A percentile compares a stretch with the other conserved stretches of the same genome.
phyloP scores from a whole-genome alignment of 2,329 filamentous ascomycete genomes.

The Monilinia laxa region DNA sequence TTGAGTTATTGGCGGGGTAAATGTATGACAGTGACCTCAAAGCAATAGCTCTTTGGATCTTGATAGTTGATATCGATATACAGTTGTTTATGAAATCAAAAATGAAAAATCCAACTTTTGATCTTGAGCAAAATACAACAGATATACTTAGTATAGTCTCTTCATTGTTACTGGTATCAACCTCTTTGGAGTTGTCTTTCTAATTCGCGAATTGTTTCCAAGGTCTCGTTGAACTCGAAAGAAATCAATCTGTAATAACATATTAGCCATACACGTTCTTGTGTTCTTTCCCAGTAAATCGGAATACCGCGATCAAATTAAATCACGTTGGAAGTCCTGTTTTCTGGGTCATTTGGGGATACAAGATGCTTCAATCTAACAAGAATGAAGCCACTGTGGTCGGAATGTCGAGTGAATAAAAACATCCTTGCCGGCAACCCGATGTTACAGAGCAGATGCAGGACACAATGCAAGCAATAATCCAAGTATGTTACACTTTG shows the following conservation, averaged over 20 bases:
- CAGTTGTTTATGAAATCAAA: neutral
- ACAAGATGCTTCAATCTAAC: neutral
- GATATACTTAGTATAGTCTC: neutral
- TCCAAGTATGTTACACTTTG: neutral
- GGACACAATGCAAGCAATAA: neutral
- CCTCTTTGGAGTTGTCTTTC: no score
- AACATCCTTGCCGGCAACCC: constrained; percentile 1
- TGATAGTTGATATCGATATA: neutral
- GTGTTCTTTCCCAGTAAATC: constrained; percentile 6
- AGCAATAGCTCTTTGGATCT: neutral
- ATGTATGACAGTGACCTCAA: neutral
- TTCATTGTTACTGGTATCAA: neutral
- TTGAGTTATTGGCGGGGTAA: neutral
- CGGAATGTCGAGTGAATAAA: neutral
- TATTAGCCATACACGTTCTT: constrained; percentile 7
- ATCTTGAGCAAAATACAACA: neutral
- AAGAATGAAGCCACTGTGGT: neutral
- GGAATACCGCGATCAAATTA: constrained; percentile 3
- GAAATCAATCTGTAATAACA: neutral
- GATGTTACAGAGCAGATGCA: constrained; percentile 12
- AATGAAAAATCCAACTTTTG: neutral
- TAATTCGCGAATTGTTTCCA: no score
- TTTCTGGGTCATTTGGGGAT: neutral
- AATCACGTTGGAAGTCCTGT: neutral
- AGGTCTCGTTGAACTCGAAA: neutral